phyloP scores from a whole-genome alignment of 192 early-diverging fungal species.

The Gaertneriomyces semiglobifer region DNA sequence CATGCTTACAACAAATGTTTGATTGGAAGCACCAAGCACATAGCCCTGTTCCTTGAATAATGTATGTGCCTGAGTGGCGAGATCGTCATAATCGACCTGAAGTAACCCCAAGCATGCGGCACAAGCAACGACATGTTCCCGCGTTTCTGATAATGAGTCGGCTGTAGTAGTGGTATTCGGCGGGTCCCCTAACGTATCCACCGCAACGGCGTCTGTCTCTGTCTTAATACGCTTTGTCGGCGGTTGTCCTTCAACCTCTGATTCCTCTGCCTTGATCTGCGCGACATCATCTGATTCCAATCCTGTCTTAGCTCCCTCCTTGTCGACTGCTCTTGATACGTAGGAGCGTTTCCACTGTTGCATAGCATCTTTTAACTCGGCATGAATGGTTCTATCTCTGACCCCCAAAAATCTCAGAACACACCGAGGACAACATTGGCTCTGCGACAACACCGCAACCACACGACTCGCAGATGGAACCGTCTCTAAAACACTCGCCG shows the following conservation, averaged over 20 bases:
- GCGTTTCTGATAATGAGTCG: not conserved
- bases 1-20: constrained; percentile 31
- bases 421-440: constrained; percentile 26
- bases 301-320: not conserved
- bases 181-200: not conserved
- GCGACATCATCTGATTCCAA: not conserved
- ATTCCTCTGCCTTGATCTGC: constrained; percentile 5
- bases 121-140: constrained; percentile 12
- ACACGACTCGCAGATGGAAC: no score
- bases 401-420: constrained; percentile 27
- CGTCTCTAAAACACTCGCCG: no score
- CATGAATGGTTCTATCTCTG: constrained; percentile 14
- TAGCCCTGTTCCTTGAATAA: constrained; percentile 15
- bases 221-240: not conserved
- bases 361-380: not conserved
- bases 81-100: constrained; percentile 10
- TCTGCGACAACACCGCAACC: no score
- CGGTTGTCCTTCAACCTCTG: constrained; percentile 1
- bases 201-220: not conserved
- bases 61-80: constrained; percentile 5
- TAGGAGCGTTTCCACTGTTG: constrained; percentile 1
- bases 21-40: not conserved
- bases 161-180: not conserved
- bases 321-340: not conserved
- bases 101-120: constrained; percentile 46